Conservation (phyloP, 2,329 filamentous ascomycete species). For the Botrytis tulipae region DNA sequence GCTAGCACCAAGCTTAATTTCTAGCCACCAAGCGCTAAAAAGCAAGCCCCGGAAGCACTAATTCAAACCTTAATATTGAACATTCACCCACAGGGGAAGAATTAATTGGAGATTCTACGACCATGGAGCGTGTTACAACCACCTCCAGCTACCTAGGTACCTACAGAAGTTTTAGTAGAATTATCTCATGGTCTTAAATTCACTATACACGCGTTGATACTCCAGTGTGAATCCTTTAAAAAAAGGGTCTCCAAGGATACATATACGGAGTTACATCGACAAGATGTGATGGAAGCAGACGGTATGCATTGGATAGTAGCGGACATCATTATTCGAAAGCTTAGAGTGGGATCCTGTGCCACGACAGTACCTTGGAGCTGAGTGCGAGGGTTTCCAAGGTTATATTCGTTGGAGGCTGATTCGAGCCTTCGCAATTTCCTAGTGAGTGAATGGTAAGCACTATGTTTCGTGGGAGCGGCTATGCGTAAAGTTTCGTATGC, state of each 20-base stretch:
- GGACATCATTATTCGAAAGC: neutral
- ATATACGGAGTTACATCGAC: neutral
- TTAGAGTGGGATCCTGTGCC: neutral
- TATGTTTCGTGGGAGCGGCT: conserved; percentile 1
- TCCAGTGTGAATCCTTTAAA: neutral
- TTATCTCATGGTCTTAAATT: neutral
- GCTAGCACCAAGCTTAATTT: neutral
- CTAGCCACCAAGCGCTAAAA: neutral
- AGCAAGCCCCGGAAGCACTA: neutral
- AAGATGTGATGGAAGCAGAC: neutral
- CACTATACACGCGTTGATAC: neutral
- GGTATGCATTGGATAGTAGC: neutral
- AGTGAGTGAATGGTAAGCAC: conserved; percentile 7
- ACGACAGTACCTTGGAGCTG: neutral
- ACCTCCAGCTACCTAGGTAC: too few relatives aligned
- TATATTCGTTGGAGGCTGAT: neutral
- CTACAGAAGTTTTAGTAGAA: neutral
- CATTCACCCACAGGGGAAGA: neutral
- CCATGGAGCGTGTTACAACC: neutral
- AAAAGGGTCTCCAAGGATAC: neutral
- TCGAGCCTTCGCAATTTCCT: neutral
- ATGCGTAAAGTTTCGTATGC: conserved; percentile 13
- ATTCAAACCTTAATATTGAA: neutral
- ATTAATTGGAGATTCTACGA: neutral
- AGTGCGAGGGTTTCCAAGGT: neutral